These are phyloP conservation scores for Colletotrichum tropicicola DNA, from an alignment of 2,329 filamentous ascomycete species.

Conservation along the genomic window DNA sequence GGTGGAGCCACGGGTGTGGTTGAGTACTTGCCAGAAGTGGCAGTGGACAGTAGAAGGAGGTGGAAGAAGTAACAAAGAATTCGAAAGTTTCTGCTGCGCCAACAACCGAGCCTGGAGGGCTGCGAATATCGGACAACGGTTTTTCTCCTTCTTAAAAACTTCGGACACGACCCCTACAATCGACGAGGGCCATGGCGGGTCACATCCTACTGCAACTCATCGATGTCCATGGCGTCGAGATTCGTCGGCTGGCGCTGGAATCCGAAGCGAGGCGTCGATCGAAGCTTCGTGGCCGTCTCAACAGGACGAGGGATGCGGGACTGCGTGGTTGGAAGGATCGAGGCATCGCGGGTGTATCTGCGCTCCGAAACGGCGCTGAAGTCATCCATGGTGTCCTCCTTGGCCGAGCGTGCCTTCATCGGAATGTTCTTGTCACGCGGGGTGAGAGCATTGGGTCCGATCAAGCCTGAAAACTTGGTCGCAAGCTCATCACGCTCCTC, in stretches of 20 bases:
- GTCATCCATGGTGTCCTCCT: conserved; percentile 11
- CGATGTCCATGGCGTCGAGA: conserved; percentile 38
- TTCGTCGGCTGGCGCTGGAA: conserved; percentile 36
- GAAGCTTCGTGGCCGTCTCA: conserved; percentile 31
- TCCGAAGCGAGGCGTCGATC: conserved; percentile 37
- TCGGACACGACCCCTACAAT: conserved; percentile 2
- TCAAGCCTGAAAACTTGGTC: conserved; percentile 4
- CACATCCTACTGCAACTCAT: conserved; percentile 44
- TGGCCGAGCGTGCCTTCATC: conserved; percentile 21
- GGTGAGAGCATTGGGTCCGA: conserved; percentile 27
- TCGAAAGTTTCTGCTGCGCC: not conserved
- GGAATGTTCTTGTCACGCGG: conserved; percentile 40
- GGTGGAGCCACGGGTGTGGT: not conserved
- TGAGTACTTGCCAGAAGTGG: not conserved
- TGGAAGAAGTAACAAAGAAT: not conserved
- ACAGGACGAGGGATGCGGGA: conserved; percentile 34
- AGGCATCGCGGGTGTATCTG: not conserved
- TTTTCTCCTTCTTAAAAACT: not conserved
- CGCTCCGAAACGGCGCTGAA: not conserved
- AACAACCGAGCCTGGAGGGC: conserved; percentile 4
- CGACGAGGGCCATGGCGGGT: not conserved
- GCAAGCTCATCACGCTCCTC: conserved; percentile 12
- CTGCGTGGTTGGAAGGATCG: conserved; percentile 6
- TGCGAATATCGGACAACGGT: not conserved
- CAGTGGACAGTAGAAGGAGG: not conserved